Base-by-base conservation (phyloP, 257 asterid genomes). In the Solanum rostratum region DNA sequence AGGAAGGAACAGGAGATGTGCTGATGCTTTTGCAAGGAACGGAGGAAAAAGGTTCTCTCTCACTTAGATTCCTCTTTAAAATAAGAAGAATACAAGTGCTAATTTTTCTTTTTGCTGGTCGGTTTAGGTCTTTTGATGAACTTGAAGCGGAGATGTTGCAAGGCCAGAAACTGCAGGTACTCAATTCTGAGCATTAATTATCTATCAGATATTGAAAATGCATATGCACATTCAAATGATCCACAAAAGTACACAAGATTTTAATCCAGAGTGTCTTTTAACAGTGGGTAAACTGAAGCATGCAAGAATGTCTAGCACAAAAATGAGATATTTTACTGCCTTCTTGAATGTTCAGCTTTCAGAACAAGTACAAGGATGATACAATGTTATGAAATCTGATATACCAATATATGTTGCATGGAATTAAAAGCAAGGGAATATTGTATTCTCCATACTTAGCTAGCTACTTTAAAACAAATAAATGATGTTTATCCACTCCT, bases 151-250 rank as follows among this genome's bases (percentile, higher is more conserved):
- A 94, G 91, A 91, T 95, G 98, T 81, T 94, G 90, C 95, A 93
- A 88, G 99, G 99, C 83, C 98, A 95, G 88, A 95, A 95, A 85
- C 89, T 95, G 83, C 98, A 95, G 98, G 99, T 94, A 85, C 50
- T 54, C 33, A 10, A 18, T 2, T 20, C 6, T 57, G 46, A 22
- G 6, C 12, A 12, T 65, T 63, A 62, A 19, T 78, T 50, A 27
- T 50, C 11, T 78, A 29, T 29, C 82, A 50, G 82, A 19, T 78
- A 18, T 29, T 49, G 46, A 78, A 78, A 78, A 50, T 78, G 63
- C 63, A 27, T 50, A 29, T 10, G 16, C 29, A 50, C n/a, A 12
- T 78, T 50, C 46, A 78, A 16, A 78, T 11, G 55, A 55, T 20
- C 37, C 82, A 78, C 65, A 78, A 78, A 78, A 50, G 29, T 78